Base-by-base conservation (phyloP, 192 early-diverging fungal species). In the Coemansia sp. region DNA sequence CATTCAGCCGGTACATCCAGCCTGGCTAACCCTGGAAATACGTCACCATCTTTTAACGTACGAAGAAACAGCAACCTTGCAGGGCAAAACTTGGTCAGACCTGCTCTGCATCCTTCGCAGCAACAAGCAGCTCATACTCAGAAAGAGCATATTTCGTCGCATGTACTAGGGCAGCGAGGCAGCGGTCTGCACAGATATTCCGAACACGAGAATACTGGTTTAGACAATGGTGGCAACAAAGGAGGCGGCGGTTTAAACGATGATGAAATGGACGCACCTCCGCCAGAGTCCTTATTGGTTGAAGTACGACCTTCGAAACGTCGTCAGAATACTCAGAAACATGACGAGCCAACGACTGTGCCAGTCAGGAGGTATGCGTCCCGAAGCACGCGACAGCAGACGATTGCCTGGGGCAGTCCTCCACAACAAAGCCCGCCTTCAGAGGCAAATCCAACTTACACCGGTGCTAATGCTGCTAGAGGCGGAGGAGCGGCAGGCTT, bases 221-320 rank as follows among this genome's bases (percentile, higher is more conserved):
- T 2, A 30, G 7, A 30, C 27, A 30, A 30, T 30, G 27, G 4
- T 30, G 27, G 27, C 7, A 30, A 5, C 27, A 5, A 25, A n/a
- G n/a, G n/a, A n/a, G n/a, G n/a, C 18, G 45, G 17, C 14, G 58
- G 41, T 24, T 7, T 44, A 18, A 52, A 45, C 9, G 55, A 34
- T 25, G 62, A 76, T 13, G 62, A 78, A 21, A 65, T 54, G 4
- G 67, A 71, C 22, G 59, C 43, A 6, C 64, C 23, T 30, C 75
- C 75, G 13, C 69, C 75, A 23, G 69, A 55, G 15, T 78, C 75
- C 11, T 53, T 78, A 22, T 45, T 78, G 33, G 58, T 78, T 34
- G 75, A 78, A 24, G 46, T 64, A 24, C 23, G 46, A 11, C 61
- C 61, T 18, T 43, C 45, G n/a, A 39, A 66, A 4, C 41, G 21